Evolutionary conservation across 768 basidiomycete species (phyloP), one percentile per base, ranked within the genome.

Genomic region (Agaricus subrufescens): DNA sequence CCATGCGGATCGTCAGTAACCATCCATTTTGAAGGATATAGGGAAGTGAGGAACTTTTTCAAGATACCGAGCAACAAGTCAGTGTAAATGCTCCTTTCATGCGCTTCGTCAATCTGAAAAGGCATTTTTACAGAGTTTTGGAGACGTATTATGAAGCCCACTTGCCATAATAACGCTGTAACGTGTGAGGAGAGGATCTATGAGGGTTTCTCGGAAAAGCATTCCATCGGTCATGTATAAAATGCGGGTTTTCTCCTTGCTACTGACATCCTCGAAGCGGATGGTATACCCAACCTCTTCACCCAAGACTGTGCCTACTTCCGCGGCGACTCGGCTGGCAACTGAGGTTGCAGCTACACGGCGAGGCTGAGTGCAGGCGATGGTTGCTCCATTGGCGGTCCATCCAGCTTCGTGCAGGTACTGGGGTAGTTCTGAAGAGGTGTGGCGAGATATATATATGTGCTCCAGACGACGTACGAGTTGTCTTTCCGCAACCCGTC

Each of bases 281-380:
- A 99, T 98, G 5, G 91, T 91, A 67, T 99, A 99, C 6, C 97
- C 97, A 62, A 99, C 95, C 76, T 95, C 92, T 58, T 97, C 91
- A 10, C 97, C 97, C 23, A 98, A 76, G 3, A 87, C 74, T 2
- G 85, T 81, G 5, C 96, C 95, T 12, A 98, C 85, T 73, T 99
- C 97, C n/a, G 86, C 72, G 0, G 97, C 93, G 1, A 98, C 95
- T 43, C 97, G 83, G 39, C 77, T 76, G 6, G 97, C 96, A 10
- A 99, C 94, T 14, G 91, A 93, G 2, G 94, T 98, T 11, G 96
- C 97, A 15, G 96, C 94, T 7, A 99, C 92, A 55, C 97, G 80
- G 52, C 94, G 78, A 11, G 94, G 93, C 68, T 96, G 94, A 1
- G 94, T 97, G 69, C 94, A 98, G 4, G 88, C 94, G 63, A 97